phyloP scores from a whole-genome alignment of 2,329 filamentous ascomycete species.

The Clonostachys solani region DNA sequence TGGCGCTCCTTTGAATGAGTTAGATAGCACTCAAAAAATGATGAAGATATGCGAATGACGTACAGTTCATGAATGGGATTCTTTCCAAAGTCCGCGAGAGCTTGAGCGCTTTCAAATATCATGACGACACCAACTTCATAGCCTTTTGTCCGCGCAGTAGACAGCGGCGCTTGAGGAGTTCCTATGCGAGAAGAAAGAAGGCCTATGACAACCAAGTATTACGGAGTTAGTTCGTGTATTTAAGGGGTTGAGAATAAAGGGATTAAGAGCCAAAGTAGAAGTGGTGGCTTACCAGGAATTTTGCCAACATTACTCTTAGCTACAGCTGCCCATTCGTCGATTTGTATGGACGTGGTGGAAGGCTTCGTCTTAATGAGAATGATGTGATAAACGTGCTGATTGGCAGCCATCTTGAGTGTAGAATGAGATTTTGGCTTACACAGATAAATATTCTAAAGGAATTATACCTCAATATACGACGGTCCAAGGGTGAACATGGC shows the following conservation, averaged over 20 bases:
- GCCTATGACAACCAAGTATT: too few relatives aligned
- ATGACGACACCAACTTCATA: background rate
- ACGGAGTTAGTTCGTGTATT: background rate
- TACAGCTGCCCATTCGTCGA: background rate
- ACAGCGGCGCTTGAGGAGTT: background rate
- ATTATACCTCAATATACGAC: too few relatives aligned
- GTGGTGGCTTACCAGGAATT: background rate
- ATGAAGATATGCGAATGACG: background rate
- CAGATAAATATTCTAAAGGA: too few relatives aligned
- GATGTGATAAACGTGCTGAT: background rate
- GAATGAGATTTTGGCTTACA: too few relatives aligned
- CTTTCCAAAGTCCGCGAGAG: background rate
- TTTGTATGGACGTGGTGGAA: background rate
- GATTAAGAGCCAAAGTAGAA: too few relatives aligned
- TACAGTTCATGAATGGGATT: background rate
- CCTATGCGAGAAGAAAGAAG: background rate
- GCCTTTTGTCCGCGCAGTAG: background rate
- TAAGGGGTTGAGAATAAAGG: background rate
- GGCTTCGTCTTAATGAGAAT: background rate
- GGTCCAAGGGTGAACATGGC: too few relatives aligned
- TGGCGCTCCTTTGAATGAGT: background rate
- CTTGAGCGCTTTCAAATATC: background rate
- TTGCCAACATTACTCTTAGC: background rate
- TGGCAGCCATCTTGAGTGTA: too few relatives aligned
- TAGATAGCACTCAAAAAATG: too few relatives aligned